These are phyloP conservation scores for Calonectria henricotiae DNA, from an alignment of 2,329 filamentous ascomycete genomes.

Conservation along the genomic window DNA sequence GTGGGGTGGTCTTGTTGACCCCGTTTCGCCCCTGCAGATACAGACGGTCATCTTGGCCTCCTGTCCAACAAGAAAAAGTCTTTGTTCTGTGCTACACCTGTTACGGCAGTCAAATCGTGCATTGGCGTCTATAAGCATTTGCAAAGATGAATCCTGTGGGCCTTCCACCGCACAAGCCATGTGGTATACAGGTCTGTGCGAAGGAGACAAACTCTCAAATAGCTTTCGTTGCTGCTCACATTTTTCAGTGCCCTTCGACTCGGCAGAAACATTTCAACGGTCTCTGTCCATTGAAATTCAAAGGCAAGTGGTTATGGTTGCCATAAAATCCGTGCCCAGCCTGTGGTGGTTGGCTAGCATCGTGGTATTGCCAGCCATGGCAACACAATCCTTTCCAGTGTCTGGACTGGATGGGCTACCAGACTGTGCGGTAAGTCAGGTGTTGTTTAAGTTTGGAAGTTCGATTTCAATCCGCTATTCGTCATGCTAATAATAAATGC, in stretches of 20 bases:
- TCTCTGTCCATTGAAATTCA: neutral
- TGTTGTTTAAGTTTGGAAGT: neutral
- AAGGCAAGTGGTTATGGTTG: neutral
- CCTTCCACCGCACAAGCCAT: neutral
- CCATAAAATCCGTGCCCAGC: slow-evolving; percentile 1
- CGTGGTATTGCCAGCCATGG: neutral
- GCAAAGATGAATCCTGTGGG: neutral
- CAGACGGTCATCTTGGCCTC: neutral
- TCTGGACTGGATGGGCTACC: neutral
- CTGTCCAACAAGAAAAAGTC: neutral
- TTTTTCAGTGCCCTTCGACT: neutral
- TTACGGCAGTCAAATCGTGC: neutral
- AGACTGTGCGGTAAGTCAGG: slow-evolving; percentile 9
- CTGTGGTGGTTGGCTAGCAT: neutral
- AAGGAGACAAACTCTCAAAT: slow-evolving; percentile 9
- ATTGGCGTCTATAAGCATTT: neutral
- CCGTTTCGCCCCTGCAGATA: neutral
- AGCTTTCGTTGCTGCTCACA: slow-evolving; percentile 1
- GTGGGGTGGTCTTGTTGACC: neutral
- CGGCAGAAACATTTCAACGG: neutral
- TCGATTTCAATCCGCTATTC: neutral
- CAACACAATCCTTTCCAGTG: neutral
- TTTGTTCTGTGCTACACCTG: neutral
- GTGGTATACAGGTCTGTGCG: neutral
- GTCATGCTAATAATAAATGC: neutral